phyloP scores from a whole-genome alignment of 306 rosid species.

The Trifolium repens region DNA sequence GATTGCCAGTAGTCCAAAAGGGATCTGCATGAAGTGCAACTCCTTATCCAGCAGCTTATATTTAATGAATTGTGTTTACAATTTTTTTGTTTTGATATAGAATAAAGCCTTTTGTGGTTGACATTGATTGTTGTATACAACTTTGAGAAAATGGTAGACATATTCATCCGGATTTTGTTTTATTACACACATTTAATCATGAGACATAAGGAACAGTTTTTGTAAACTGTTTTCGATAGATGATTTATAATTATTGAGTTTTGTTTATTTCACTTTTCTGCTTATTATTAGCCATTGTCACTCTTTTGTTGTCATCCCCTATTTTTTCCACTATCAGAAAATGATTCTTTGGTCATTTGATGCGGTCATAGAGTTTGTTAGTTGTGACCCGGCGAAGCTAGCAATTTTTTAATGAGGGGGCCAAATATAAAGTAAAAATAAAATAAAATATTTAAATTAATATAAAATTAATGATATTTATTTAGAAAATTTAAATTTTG shows the following conservation, averaged over 20 bases:
- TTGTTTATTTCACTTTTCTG: background rate
- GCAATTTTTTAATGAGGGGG: too few species aligned
- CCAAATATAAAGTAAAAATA: too few species aligned
- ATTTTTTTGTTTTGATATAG: background rate
- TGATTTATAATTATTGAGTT: background rate
- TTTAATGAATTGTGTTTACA: background rate
- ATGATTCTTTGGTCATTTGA: too few species aligned
- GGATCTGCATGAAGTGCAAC: conserved; percentile 13
- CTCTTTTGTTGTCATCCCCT: too few species aligned
- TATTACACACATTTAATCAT: too few species aligned
- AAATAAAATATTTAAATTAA: too few species aligned
- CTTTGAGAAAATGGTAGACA: background rate
- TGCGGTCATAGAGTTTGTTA: too few species aligned
- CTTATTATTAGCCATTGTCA: background rate
- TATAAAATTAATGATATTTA: too few species aligned
- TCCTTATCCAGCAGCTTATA: background rate
- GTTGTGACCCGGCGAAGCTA: too few species aligned
- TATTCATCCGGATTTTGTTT: background rate
- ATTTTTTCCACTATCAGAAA: too few species aligned
- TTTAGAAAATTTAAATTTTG: too few species aligned
- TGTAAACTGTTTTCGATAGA: background rate
- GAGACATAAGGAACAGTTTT: too few species aligned
- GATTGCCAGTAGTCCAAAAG: background rate
- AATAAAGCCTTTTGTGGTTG: background rate
- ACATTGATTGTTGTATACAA: background rate